Percentiles rank a stretch among this genome's conserved stretches.
Evolutionary conservation across 2,329 filamentous ascomycete genomes (phyloP).

Genomic region (Epichloe uncinata): DNA sequence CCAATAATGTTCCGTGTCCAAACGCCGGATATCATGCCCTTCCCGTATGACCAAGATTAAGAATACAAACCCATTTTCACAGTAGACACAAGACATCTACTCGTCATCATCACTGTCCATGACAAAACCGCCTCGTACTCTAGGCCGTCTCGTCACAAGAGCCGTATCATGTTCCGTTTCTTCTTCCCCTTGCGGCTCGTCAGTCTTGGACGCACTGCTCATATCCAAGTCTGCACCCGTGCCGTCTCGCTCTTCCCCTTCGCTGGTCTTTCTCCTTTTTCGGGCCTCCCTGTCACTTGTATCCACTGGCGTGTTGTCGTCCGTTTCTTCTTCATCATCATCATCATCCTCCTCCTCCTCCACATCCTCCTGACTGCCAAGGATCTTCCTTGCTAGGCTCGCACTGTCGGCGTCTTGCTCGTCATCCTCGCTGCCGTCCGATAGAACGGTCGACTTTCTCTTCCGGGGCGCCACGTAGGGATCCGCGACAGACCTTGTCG

Average conservation of each 20-base stretch:
- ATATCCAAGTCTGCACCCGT: constrained; percentile 10
- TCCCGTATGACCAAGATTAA: background rate
- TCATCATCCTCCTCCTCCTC: constrained; percentile 9
- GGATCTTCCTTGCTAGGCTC: constrained; percentile 10
- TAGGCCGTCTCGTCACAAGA: constrained; percentile 23
- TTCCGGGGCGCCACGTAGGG: constrained; percentile 12
- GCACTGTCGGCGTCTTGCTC: constrained; percentile 13
- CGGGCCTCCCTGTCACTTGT: constrained; percentile 21
- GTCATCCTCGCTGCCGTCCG: constrained; percentile 16
- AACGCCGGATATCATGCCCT: background rate
- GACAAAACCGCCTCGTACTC: constrained; percentile 40
- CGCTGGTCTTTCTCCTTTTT: constrained; percentile 24
- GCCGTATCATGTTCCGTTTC: constrained; percentile 15
- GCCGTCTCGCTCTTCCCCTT: constrained; percentile 10
- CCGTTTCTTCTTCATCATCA: constrained; percentile 13
- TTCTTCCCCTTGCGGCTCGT: constrained; percentile 2
- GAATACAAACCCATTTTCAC: too few relatives aligned
- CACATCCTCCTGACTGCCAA: constrained; percentile 13
- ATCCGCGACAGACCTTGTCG: constrained; percentile 11
- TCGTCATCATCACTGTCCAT: constrained; percentile 48
- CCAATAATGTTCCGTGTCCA: background rate
- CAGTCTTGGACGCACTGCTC: background rate
- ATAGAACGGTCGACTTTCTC: constrained; percentile 13
- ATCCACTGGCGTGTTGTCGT: constrained; percentile 17
- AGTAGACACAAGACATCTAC: background rate